Conservation (phyloP, 768 basidiomycete species). For the Lactarius psammicola region DNA sequence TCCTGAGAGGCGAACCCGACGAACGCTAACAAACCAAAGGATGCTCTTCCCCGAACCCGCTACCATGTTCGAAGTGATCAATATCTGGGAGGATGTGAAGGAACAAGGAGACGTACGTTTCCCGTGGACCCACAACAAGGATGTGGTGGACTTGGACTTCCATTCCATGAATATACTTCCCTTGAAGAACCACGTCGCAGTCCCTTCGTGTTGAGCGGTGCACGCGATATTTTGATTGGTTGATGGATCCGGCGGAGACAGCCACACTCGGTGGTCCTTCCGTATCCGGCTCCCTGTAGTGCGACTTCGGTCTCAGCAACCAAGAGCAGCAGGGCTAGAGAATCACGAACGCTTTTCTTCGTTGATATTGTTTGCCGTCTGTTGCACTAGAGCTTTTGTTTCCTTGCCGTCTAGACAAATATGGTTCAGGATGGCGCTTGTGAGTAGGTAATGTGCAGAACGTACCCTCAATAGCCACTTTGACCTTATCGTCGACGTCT, state of each 20-base stretch:
- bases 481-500: neutral
- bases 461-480: neutral
- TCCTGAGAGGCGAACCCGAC: neutral
- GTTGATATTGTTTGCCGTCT: neutral
- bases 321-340: neutral
- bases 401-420: neutral
- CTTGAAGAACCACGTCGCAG: neutral
- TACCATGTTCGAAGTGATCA: neutral
- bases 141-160: neutral
- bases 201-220: neutral
- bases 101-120: neutral
- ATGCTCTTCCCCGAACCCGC: slow-evolving; percentile 1
- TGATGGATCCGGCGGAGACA: neutral
- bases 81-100: neutral
- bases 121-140: slow-evolving; percentile 4
- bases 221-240: neutral
- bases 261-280: neutral
- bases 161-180: neutral
- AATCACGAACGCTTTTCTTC: neutral
- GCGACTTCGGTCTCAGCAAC: neutral
- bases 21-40: neutral
- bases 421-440: neutral
- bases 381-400: neutral
- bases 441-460: neutral
- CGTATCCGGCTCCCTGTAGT: neutral